phyloP scores from a whole-genome alignment of 1,139 yeast species.

The Diutina sp. region DNA sequence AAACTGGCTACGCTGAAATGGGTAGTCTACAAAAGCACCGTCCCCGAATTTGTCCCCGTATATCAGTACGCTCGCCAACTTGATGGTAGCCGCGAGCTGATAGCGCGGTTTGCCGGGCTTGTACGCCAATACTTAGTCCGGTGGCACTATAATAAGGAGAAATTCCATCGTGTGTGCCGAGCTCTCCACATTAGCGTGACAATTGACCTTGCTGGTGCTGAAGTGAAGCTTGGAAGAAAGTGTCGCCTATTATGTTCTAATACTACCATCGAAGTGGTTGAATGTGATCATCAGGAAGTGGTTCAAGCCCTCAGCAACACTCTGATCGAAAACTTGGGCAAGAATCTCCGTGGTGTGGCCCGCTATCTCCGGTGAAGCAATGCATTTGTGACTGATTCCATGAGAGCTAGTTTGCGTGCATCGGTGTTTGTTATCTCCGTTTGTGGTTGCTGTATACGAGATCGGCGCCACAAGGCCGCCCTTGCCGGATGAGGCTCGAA shows the following conservation, averaged over 20 bases:
- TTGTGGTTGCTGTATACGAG: no score
- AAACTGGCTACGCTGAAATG: not conserved
- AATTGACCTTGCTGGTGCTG: not conserved
- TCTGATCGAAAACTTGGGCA: not conserved
- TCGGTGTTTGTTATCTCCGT: no score
- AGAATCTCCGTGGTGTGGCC: not conserved
- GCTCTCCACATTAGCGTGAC: not conserved
- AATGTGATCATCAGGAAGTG: not conserved
- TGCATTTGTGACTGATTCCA: no score
- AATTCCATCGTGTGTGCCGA: not conserved
- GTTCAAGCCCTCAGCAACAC: not conserved
- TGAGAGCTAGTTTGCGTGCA: no score
- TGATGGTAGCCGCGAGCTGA: not conserved
- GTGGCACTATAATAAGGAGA: not conserved
- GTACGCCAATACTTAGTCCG: not conserved
- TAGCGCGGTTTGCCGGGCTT: not conserved
- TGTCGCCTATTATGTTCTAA: not conserved
- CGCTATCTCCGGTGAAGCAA: not conserved
- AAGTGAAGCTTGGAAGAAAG: not conserved
- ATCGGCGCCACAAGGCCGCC: no score
- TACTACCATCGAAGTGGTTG: not conserved
- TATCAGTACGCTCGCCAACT: not conserved
- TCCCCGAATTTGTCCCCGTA: not conserved
- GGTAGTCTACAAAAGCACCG: not conserved
- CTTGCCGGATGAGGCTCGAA: no score